Conservation (phyloP, 2,329 filamentous ascomycete species). For the Cladophialophora chaetospira region DNA sequence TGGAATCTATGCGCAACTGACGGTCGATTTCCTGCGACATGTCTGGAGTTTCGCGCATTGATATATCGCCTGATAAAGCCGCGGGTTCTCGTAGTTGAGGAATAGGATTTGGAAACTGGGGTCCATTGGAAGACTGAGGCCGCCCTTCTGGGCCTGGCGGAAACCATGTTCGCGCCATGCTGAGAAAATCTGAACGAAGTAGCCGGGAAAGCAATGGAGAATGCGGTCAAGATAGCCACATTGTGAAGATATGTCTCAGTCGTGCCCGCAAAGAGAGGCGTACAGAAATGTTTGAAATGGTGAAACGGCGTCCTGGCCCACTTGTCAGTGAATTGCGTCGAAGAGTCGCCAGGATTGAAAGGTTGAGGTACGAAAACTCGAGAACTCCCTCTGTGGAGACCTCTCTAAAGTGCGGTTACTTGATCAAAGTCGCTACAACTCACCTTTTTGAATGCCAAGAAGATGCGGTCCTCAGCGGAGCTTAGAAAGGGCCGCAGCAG, state of each 20-base stretch:
- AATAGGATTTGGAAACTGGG: conserved; percentile 15
- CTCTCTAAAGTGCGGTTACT: too few relatives aligned
- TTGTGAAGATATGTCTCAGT: conserved; percentile 1
- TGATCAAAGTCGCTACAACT: too few relatives aligned
- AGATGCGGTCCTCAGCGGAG: too few relatives aligned
- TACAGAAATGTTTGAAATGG: not conserved
- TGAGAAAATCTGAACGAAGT: not conserved
- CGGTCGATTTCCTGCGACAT: conserved; percentile 19
- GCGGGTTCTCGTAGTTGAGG: conserved; percentile 13
- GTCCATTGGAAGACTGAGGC: conserved; percentile 8
- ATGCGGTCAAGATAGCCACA: conserved; percentile 3
- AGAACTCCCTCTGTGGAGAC: too few relatives aligned
- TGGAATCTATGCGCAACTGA: conserved; percentile 26
- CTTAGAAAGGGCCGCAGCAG: too few relatives aligned
- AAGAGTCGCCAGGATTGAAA: too few relatives aligned
- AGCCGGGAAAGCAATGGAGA: not conserved
- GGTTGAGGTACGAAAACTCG: too few relatives aligned
- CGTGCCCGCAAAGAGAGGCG: not conserved
- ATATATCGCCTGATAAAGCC: conserved; percentile 15
- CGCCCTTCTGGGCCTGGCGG: conserved; percentile 5
- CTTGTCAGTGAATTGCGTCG: too few relatives aligned
- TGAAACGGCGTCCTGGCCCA: not conserved
- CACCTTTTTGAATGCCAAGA: too few relatives aligned
- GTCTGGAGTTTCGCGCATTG: conserved; percentile 28
- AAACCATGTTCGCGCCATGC: conserved; percentile 16